Evolutionary conservation across 331 rosid species (phyloP), one percentile per base, ranked within the genome.

Genomic region (Quercus phellos): DNA sequence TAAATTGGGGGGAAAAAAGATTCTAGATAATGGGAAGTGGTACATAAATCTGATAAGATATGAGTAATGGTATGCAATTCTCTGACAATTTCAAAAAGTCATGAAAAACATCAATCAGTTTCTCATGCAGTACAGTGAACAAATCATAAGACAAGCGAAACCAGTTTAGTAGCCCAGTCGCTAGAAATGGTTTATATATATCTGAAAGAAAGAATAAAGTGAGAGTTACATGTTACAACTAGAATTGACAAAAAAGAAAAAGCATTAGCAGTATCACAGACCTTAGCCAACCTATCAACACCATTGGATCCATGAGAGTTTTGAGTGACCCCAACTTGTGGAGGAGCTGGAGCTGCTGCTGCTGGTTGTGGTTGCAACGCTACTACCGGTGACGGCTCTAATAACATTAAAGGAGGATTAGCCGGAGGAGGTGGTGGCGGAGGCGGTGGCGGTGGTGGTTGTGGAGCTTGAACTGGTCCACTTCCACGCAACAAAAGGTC

Each of bases 261-360:
- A 38, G 0, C 4, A 6, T 6, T 4, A 46, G 46, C 46, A 67
- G 27, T 27, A 38, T 43, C 72, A 70, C 70, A 75, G 87, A 94
- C 98, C 98, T 94, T 92, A 53, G 86, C 22, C 60, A 84, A 50
- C 82, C 86, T 86, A 42, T 90, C 98, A 80, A 81, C 78, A 19
- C 92, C 98, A 73, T 91, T 89, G 74, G 96, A 91, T 34, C 91
- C 99, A 70, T 79, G 83, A 18, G 98, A 92, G 63, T 92, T 92
- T 73, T 88, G 99, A 6, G 89, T 73, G 32, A 75, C 74, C 29
- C 78, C 67, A 11, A 30, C 51, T 19, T 79, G 87, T 3, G 88
- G 92, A 2, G 89, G 85, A 73, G 70, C 68, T 21, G 73, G 54
- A 5, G 72, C 68, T 4, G 55, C 75, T 16, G 75, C 81, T n/a